Percentiles rank a stretch among this genome's conserved stretches.
These are phyloP conservation scores for Purshia tridentata DNA, from an alignment of 306 rosid genomes.

Conservation along the genomic window DNA sequence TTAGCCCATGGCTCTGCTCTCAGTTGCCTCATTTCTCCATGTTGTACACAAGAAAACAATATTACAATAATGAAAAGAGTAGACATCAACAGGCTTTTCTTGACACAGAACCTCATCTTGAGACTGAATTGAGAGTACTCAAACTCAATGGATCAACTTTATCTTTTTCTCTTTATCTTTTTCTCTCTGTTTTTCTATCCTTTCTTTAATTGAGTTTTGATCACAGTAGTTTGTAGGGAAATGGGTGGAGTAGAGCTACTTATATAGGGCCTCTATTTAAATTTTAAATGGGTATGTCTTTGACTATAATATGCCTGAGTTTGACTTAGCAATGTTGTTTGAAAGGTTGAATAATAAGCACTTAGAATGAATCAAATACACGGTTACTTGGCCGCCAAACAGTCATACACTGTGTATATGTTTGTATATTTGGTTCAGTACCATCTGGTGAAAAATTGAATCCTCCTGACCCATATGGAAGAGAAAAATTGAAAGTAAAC, in stretches of 20 bases:
- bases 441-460: slow-evolving; percentile 8
- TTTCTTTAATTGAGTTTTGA: too few relatives aligned
- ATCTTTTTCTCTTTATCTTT: neutral
- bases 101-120: slow-evolving; percentile 25
- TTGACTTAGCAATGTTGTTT: slow-evolving; percentile 25
- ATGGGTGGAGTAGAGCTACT: too few relatives aligned
- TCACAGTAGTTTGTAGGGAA: too few relatives aligned
- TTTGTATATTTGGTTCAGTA: neutral
- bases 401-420: neutral
- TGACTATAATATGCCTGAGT: neutral
- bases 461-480: neutral
- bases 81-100: slow-evolving; percentile 27
- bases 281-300: slow-evolving; percentile 1
- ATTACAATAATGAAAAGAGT: slow-evolving; percentile 29
- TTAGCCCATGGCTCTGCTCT: slow-evolving; percentile 35
- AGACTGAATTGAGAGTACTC: neutral
- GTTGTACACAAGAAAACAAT: slow-evolving; percentile 27
- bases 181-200: neutral
- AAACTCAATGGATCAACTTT: neutral
- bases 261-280: too few relatives aligned
- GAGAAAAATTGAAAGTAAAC: neutral
- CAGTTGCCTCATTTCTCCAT: slow-evolving; percentile 46
- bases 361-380: slow-evolving; percentile 26
- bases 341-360: slow-evolving; percentile 28
- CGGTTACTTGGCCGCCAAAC: slow-evolving; percentile 20